Evolutionary conservation across 768 basidiomycete genomes (phyloP).

Genomic region (Plicaturopsis crispa): DNA sequence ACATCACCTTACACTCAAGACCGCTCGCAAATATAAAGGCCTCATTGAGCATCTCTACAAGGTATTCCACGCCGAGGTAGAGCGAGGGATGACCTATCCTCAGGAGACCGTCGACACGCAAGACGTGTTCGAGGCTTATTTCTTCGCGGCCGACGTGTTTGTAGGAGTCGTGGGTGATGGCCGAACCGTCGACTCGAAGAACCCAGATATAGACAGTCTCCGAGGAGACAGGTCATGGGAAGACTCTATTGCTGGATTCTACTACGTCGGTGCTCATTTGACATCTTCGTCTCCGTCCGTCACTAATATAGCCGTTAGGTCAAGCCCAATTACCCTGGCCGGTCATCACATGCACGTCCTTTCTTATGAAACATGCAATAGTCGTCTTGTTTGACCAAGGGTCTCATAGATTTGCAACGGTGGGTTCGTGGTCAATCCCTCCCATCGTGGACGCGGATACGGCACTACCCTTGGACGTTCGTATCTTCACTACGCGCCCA

Average conservation of each 20-base stretch:
- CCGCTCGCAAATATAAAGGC: constrained; percentile 33
- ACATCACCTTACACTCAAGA: constrained; percentile 41
- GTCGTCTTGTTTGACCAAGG: constrained; percentile 5
- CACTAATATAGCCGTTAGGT: constrained; percentile 46
- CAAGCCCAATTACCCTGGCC: constrained; percentile 86
- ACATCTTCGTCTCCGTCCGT: constrained; percentile 4
- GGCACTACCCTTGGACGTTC: constrained; percentile 70
- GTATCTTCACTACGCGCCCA: constrained; percentile 76
- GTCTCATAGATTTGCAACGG: constrained; percentile 71
- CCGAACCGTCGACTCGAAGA: constrained; percentile 15
- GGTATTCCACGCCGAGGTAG: constrained; percentile 69
- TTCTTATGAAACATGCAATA: not conserved
- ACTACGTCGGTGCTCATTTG: constrained; percentile 48
- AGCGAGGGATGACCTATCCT: constrained; percentile 76
- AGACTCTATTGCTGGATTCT: constrained; percentile 67
- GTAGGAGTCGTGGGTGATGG: constrained; percentile 42
- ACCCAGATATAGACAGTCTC: constrained; percentile 20
- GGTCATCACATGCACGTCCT: constrained; percentile 77
- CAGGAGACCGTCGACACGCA: constrained; percentile 58
- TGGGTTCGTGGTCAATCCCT: constrained; percentile 73
- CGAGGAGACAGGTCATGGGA: constrained; percentile 51
- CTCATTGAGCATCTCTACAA: constrained; percentile 52
- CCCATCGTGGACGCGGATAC: constrained; percentile 55
- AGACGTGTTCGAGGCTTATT: constrained; percentile 63
- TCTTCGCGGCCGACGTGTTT: constrained; percentile 71